Conservation (phyloP, 352 stramenopile species). For the Globisporangium megalacanthum region DNA sequence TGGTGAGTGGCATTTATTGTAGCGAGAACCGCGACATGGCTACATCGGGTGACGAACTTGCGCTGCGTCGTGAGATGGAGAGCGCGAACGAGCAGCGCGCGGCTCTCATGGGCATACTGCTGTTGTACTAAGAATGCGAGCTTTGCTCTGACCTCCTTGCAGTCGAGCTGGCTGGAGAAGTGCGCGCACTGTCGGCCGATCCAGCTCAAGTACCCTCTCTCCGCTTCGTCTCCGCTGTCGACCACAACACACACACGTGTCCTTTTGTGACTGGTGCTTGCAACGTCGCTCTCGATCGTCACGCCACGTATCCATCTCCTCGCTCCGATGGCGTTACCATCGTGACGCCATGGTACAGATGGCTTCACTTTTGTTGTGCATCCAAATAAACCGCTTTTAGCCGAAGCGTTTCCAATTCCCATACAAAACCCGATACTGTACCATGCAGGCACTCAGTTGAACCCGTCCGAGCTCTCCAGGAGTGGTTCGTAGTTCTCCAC, state of each 20-base stretch:
- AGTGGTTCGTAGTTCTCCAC: conserved; percentile 77
- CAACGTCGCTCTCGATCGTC: not conserved
- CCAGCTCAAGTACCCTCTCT: conserved; percentile 48
- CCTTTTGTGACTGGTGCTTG: no score
- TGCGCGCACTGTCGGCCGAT: conserved; percentile 54
- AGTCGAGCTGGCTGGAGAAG: conserved; percentile 55
- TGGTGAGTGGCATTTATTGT: not conserved
- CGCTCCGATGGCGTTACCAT: not conserved
- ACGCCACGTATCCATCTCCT: not conserved
- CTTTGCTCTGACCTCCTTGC: conserved; percentile 42
- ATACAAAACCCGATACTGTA: no score
- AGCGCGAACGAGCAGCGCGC: conserved; percentile 14
- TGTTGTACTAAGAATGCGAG: conserved; percentile 26
- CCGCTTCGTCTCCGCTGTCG: conserved; percentile 31
- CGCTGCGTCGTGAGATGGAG: conserved; percentile 1
- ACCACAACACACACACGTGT: no score
- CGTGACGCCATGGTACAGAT: no score
- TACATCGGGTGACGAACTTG: not conserved
- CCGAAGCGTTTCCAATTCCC: not conserved
- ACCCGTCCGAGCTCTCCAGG: conserved; percentile 55
- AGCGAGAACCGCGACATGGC: not conserved
- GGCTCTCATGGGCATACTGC: conserved; percentile 18
- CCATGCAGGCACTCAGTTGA: conserved; percentile 19
- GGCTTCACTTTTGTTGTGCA: not conserved
- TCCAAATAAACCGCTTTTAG: not conserved